Evolutionary conservation across 2,329 filamentous ascomycete genomes (phyloP), one percentile per base, ranked within the genome.

Genomic region (Hypomyces rosellus): DNA sequence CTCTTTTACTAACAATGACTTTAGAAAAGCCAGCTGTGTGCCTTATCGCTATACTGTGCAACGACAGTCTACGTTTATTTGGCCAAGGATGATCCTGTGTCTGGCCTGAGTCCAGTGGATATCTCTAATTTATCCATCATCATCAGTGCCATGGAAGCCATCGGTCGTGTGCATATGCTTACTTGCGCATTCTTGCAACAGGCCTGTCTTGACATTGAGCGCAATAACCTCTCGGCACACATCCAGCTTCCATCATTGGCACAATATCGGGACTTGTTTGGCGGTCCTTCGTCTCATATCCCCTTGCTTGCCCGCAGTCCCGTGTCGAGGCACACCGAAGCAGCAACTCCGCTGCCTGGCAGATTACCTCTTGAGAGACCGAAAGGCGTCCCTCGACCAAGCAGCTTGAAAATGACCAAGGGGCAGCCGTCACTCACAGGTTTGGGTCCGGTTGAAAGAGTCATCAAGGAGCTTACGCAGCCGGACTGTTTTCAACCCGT

Each of bases 141-240:
- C 37, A 70, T 96, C 4, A 76, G 80, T 15, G 86, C 87, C 4
- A 90, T 96, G 81, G 83, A 88, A 47, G 81, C 83, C 2, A 76
- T 95, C 53, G 86, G 86, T 46, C 78, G 79, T 36, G 81, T 82
- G 49, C 90, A 93, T 60, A 74, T 82, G 1, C 78, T 96, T 30
- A 91, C 89, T 0, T 82, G 86, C 41, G 88, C 88, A 0, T 96
- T 96, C 63, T 72, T 95, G n/a, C 83, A 86, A 11, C 91, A 96
- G 63, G 73, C 92, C 1, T 81, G 90, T 51, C 75, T 91, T n/a
- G 91, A 96, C 59, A 80, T 96, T 8, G 82, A 89, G 34, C 64
- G 65, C 33, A 77, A 74, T 53, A 69, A 66, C 1, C 61, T 80
- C 22, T 55, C 61, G 3, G 54, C 63, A 3, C 59, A 62, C 11